Evolutionary conservation across 345 rosid species (phyloP), one percentile per base, ranked within the genome.

Genomic region (Salix suchowensis): DNA sequence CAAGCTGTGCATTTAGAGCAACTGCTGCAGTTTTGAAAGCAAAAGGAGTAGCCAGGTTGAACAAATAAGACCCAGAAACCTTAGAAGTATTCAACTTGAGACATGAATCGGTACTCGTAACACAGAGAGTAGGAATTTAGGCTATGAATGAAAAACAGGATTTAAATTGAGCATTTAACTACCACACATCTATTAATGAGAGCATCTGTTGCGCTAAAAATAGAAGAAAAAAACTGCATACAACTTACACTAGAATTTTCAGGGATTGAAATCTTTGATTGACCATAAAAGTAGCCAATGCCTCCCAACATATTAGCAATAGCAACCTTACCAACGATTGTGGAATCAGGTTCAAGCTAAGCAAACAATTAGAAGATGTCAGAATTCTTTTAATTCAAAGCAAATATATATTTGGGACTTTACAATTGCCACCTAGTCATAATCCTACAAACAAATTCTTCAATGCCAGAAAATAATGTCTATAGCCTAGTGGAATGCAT

Each of bases 221-320:
- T 34, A 39, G 48, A 78, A 40, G 36, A 52, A 65, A 24, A 76
- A 73, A 62, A 80, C 40, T 34, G 34, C 26, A 36, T 1, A 36
- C 14, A 55, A 89, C 94, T 87, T 80, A 92, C 98, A 70, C 76
- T 78, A 73, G 91, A 67, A 73, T 77, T 84, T 85, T 4, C 80
- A 15, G 93, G 92, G 77, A 80, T 67, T 39, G 92, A 78, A 61
- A 95, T 85, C 83, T 84, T 93, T 71, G 97, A 93, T 81, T 89
- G 96, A 55, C 98, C 98, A 84, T 90, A 95, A 61, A 93, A 90
- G 85, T 95, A 95, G 71, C 98, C 98, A 85, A 95, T 89, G 77
- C 97, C 94, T 67, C 98, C 98, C 84, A 95, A 81, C 97, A 95
- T 86, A 82, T 93, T 95, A 28, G 88, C 91, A 66, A 93, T 76